These are phyloP conservation scores for Phytophthora fragariaefolia DNA, from an alignment of 352 stramenopile genomes.

Conservation along the genomic window DNA sequence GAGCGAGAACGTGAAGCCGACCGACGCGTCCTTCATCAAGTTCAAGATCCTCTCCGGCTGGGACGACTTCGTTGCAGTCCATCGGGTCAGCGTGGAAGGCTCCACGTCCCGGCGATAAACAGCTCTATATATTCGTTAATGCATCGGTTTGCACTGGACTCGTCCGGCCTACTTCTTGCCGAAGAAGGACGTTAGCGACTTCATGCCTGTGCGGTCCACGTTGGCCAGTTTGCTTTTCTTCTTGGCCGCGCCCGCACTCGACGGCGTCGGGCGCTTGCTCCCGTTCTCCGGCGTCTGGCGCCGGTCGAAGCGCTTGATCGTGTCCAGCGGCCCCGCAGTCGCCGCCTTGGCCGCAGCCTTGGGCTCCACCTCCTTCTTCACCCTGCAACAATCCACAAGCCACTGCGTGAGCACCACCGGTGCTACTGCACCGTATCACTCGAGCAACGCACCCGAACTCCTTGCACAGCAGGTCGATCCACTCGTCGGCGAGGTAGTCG, in stretches of 20 bases:
- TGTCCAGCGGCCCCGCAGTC: slow-evolving; percentile 39
- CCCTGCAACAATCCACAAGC: slow-evolving; percentile 26
- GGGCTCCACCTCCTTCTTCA: slow-evolving; percentile 35
- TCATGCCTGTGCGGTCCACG: slow-evolving; percentile 81
- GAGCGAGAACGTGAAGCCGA: slow-evolving; percentile 74
- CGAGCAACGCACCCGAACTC: slow-evolving; percentile 56
- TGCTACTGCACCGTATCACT: not conserved
- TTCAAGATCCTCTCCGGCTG: slow-evolving; percentile 88
- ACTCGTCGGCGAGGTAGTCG: slow-evolving; percentile 61
- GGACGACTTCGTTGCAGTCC: slow-evolving; percentile 78
- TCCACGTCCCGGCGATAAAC: slow-evolving; percentile 48
- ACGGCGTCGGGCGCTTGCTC: slow-evolving; percentile 49
- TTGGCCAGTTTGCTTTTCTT: slow-evolving; percentile 87
- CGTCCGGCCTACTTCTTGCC: slow-evolving; percentile 61
- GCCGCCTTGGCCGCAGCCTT: slow-evolving; percentile 14
- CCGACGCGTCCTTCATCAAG: slow-evolving; percentile 83
- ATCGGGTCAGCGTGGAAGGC: slow-evolving; percentile 84
- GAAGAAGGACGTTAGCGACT: slow-evolving; percentile 87
- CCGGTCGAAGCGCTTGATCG: slow-evolving; percentile 44
- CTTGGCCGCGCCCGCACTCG: slow-evolving; percentile 46
- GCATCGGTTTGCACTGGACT: slow-evolving; percentile 13
- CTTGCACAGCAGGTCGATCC: slow-evolving; percentile 53
- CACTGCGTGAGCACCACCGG: not conserved
- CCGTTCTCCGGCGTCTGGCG: slow-evolving; percentile 33
- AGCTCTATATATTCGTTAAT: slow-evolving; percentile 36